A percentile compares a stretch with the other conserved stretches of the same genome.
phyloP scores from a whole-genome alignment of 1,284 basidiomycete species.

The Afroboletus lepidellus region DNA sequence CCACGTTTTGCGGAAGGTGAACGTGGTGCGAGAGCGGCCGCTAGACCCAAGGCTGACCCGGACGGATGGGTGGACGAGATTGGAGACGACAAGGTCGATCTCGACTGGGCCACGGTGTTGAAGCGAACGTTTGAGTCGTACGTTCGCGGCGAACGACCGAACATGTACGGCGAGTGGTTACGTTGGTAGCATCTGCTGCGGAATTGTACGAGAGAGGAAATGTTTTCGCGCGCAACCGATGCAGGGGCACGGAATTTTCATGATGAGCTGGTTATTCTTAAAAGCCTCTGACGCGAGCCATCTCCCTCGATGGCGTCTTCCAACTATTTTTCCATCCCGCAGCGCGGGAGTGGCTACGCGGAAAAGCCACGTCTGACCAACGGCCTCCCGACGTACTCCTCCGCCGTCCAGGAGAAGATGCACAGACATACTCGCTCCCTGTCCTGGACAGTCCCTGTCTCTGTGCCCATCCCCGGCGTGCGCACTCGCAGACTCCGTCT shows the following conservation, averaged over 20 bases:
- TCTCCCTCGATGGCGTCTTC: conserved; percentile 43
- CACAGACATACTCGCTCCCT: conserved; percentile 46
- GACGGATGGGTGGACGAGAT: neutral
- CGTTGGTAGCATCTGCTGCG: conserved; percentile 42
- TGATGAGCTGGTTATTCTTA: conserved; percentile 1
- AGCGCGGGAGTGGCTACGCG: conserved; percentile 44
- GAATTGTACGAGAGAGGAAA: conserved; percentile 26
- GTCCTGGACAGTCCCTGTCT: conserved; percentile 60
- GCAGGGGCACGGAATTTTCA: conserved; percentile 16
- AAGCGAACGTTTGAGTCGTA: conserved; percentile 61
- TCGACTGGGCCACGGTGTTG: neutral
- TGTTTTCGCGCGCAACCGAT: conserved; percentile 23
- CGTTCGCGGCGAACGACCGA: neutral
- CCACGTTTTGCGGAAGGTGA: neutral
- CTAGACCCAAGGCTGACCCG: neutral
- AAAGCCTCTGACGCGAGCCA: conserved; percentile 16
- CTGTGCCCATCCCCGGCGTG: conserved; percentile 59
- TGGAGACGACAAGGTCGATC: conserved; percentile 27
- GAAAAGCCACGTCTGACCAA: conserved; percentile 46
- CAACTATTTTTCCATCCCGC: conserved; percentile 44
- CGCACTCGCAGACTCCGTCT: conserved; percentile 50
- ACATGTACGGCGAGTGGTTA: neutral
- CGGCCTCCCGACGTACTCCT: conserved; percentile 57
- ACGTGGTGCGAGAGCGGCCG: neutral
- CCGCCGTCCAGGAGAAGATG: conserved; percentile 69